Base-by-base conservation (phyloP, 371 early-diverging fungal species). In the Umbelopsis sp. region DNA sequence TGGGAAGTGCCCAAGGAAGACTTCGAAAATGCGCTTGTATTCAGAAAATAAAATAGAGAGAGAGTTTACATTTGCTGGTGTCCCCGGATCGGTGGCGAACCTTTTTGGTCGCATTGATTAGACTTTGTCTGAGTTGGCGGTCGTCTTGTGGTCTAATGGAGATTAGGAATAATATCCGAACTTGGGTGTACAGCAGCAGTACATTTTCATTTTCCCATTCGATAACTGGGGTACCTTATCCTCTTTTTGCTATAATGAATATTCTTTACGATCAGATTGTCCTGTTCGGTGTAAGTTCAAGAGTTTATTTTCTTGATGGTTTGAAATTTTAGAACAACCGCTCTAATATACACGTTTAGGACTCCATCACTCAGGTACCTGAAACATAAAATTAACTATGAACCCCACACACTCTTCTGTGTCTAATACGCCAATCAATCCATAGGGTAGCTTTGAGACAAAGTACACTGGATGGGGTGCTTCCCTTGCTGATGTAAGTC, bases 301-400 rank as follows among this genome's bases (percentile, higher is more conserved):
- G 41, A 7, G 1, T 41, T 10, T 41, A 41, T 41, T 41, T 41
- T 41, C 7, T 41, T 41, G 38, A 4, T 38, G 10, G 12, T 41
- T 10, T 41, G 12, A 41, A 7, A 12, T 1, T 38, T 38, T 48
- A 16, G 18, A 48, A 6, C 48, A 12, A 48, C 48, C n/a, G 29
- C 29, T 29, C 29, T 29, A 29, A 37, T 1, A 7, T 1, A 14
- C 78, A 85, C 44, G 78, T 87, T 72, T 89, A 92, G 64, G 93
- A 93, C 75, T 91, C 92, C 38, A 80, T 92, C 50, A 93, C 92
- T 25, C 92, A 92, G 83, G 89, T 86, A 74, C 41, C 41, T 41
- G 7, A 41, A 12, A 41, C 41, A 41, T 4, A 29, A 29, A 22
- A 41, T 7, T 12, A 41, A 41, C 41, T 1, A 41, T 41, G 1